Percentiles rank a stretch among this genome's conserved stretches.
These are phyloP conservation scores for Pleurotus tuber-regium DNA, from an alignment of 768 basidiomycete genomes.

Conservation along the genomic window DNA sequence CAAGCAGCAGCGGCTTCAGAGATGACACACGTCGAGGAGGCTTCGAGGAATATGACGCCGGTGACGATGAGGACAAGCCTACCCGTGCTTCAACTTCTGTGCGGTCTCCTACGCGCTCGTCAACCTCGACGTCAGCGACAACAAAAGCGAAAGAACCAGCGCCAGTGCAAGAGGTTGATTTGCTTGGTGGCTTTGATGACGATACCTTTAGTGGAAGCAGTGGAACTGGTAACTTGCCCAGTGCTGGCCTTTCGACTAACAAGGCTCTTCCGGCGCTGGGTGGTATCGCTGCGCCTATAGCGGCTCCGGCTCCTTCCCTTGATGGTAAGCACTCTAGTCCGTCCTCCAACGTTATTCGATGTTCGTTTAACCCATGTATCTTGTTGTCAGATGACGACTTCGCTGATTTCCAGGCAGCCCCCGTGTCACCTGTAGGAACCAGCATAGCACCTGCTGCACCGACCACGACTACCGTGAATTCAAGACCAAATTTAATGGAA, in stretches of 20 bases:
- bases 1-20: conserved; percentile 44
- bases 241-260: conserved; percentile 34
- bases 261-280: conserved; percentile 55
- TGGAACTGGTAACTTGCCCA: conserved; percentile 28
- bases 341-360: too few species aligned
- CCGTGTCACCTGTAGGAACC: conserved; percentile 29
- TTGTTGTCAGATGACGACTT: conserved; percentile 85
- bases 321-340: conserved; percentile 36
- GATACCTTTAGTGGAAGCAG: conserved; percentile 41
- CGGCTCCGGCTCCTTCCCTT: conserved; percentile 27
- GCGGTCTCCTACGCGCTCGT: conserved; percentile 31
- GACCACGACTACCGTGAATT: conserved; percentile 27
- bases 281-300: conserved; percentile 20
- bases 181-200: conserved; percentile 77
- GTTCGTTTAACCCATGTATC: too few species aligned
- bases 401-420: conserved; percentile 80
- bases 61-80: conserved; percentile 69
- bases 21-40: conserved; percentile 54
- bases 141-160: conserved; percentile 37
- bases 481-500: conserved; percentile 45
- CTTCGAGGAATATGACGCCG: conserved; percentile 96
- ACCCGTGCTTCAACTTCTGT: conserved; percentile 33
- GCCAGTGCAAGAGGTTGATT: conserved; percentile 55
- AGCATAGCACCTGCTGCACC: conserved; percentile 21
- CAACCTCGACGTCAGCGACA: conserved; percentile 15